These are phyloP conservation scores for Clohesyomyces aquaticus DNA, from an alignment of 495 filamentous ascomycete genomes.

Conservation along the genomic window DNA sequence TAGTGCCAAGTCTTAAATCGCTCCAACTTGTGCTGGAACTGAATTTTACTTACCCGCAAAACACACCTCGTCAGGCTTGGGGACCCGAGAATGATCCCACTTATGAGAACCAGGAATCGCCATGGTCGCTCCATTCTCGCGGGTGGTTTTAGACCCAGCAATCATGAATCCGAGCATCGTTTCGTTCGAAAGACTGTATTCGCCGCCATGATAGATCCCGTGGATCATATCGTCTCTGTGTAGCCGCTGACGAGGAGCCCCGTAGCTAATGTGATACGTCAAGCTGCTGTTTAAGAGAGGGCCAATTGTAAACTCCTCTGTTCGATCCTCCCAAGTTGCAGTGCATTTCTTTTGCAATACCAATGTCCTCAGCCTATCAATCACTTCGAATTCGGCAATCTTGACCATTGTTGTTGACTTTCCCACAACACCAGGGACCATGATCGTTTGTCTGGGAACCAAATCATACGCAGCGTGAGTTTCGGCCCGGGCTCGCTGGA, in stretches of 20 bases:
- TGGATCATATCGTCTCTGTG: conserved; percentile 46
- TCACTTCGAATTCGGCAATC: conserved; percentile 12
- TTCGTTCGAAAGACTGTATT: not conserved
- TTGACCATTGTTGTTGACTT: conserved; percentile 44
- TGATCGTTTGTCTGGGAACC: conserved; percentile 34
- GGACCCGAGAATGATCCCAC: conserved; percentile 24
- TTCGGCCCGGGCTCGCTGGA: not conserved
- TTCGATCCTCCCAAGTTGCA: conserved; percentile 25
- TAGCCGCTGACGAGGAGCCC: conserved; percentile 36
- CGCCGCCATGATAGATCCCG: conserved; percentile 24
- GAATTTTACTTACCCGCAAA: not conserved
- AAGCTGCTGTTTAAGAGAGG: conserved; percentile 42
- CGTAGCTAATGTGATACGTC: conserved; percentile 40
- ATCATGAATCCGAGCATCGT: conserved; percentile 18
- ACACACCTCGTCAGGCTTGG: not conserved
- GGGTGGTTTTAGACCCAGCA: conserved; percentile 17
- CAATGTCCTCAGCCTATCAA: conserved; percentile 37
- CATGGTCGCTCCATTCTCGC: conserved; percentile 32
- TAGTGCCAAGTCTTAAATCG: too few relatives aligned
- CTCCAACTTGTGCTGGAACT: too few relatives aligned
- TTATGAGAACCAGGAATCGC: conserved; percentile 25
- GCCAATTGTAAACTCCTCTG: conserved; percentile 33
- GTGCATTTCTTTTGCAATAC: conserved; percentile 9
- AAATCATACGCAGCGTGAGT: not conserved
- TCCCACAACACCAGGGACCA: conserved; percentile 44